phyloP scores from a whole-genome alignment of 441 rosid species.

The Euphorbia corollata region DNA sequence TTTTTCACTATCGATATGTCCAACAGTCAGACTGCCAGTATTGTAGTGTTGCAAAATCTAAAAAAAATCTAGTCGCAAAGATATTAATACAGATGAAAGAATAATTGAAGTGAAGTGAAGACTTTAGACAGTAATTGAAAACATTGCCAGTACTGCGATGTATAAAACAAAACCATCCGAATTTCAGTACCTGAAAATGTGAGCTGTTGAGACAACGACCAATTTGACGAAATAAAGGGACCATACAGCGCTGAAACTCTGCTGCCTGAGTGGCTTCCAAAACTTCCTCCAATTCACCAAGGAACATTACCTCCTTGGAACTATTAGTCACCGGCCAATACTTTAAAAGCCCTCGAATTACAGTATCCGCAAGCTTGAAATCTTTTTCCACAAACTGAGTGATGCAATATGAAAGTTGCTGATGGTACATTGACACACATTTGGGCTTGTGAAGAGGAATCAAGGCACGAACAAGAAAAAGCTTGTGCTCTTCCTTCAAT shows the following conservation, averaged over 20 bases:
- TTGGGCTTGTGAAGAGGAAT: constrained; percentile 88
- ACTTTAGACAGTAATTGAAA: not conserved
- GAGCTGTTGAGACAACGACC: constrained; percentile 66
- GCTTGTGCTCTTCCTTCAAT: constrained; percentile 85
- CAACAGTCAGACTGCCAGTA: not conserved
- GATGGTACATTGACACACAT: constrained; percentile 64
- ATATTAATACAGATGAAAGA: not conserved
- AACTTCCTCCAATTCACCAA: constrained; percentile 85
- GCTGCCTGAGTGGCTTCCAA: constrained; percentile 75
- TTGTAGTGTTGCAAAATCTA: not conserved
- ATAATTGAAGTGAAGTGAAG: not conserved
- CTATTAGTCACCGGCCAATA: constrained; percentile 38
- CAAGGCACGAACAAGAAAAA: constrained; percentile 64
- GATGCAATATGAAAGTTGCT: constrained; percentile 76
- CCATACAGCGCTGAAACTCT: constrained; percentile 85
- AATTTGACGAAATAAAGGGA: constrained; percentile 59
- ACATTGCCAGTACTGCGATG: not conserved
- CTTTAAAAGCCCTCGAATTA: constrained; percentile 67
- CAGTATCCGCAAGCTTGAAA: constrained; percentile 69
- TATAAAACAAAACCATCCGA: constrained; percentile 1
- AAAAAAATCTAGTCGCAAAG: not conserved
- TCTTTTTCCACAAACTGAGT: constrained; percentile 89
- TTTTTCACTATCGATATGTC: not conserved
- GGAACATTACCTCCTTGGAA: constrained; percentile 46
- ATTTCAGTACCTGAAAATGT: constrained; percentile 66